Percentiles rank a stretch among this genome's conserved stretches.
These are phyloP conservation scores for Suhomyces xylopsoci DNA, from an alignment of 805 yeast genomes.

Conservation along the genomic window DNA sequence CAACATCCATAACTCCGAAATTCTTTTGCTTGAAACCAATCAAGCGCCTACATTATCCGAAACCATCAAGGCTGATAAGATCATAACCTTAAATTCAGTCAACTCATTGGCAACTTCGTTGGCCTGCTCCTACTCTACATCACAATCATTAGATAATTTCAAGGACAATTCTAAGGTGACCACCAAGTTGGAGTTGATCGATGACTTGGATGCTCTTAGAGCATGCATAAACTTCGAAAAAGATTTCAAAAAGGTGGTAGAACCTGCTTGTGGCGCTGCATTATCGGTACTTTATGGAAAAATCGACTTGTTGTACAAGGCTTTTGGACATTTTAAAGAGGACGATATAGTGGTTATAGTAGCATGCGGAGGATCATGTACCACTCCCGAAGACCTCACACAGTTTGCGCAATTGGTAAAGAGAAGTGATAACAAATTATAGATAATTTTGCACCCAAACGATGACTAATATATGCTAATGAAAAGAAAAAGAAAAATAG, in stretches of 20 bases:
- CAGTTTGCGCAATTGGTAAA: constrained; percentile 12
- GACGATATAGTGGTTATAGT: constrained; percentile 51
- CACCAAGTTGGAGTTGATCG: constrained; percentile 25
- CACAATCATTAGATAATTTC: constrained; percentile 43
- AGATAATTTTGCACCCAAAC: neutral
- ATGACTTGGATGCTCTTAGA: constrained; percentile 54
- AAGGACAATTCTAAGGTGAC: constrained; percentile 11
- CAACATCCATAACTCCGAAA: constrained; percentile 25
- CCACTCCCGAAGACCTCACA: constrained; percentile 12
- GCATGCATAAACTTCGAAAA: constrained; percentile 50
- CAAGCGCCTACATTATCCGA: constrained; percentile 58
- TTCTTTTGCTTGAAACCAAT: constrained; percentile 53
- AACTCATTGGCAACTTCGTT: constrained; percentile 60
- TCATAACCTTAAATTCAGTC: constrained; percentile 44
- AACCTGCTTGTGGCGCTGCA: constrained; percentile 76
- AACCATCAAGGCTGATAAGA: constrained; percentile 45
- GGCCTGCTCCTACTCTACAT: constrained; percentile 59
- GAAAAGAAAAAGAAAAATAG: neutral
- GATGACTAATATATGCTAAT: neutral
- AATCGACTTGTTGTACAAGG: constrained; percentile 22
- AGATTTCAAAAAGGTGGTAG: constrained; percentile 52
- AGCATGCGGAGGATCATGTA: constrained; percentile 50
- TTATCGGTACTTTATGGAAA: constrained; percentile 49
- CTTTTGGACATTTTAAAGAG: constrained; percentile 22
- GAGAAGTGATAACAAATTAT: constrained; percentile 9